Evolutionary conservation across 768 basidiomycete species (phyloP).

Genomic region (Boletales sp.): DNA sequence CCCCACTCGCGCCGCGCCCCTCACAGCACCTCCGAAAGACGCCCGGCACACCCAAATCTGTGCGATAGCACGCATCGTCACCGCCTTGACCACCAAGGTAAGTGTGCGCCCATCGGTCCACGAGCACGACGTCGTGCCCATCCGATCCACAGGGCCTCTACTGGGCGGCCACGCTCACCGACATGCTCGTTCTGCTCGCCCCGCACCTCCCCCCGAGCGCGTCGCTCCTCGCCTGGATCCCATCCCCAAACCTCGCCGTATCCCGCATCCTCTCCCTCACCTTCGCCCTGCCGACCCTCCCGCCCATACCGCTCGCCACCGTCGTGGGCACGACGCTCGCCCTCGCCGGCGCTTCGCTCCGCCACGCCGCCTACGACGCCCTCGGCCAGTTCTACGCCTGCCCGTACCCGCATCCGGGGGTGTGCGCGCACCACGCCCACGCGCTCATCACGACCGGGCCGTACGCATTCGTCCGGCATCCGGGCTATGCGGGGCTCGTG

Average conservation of each 20-base stretch:
- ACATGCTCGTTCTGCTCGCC: slow-evolving; percentile 4
- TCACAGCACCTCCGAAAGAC: slow-evolving; percentile 7
- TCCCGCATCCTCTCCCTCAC: neutral
- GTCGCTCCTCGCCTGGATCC: slow-evolving; percentile 1
- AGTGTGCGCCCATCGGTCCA: neutral
- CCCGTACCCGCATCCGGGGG: neutral
- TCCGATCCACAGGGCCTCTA: slow-evolving; percentile 11
- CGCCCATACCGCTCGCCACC: neutral
- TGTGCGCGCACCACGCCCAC: slow-evolving; percentile 7
- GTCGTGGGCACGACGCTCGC: slow-evolving; percentile 39
- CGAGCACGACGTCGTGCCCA: no score
- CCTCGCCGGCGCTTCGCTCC: slow-evolving; percentile 39
- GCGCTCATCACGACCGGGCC: slow-evolving; percentile 28
- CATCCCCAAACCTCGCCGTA: neutral
- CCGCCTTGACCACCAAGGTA: slow-evolving; percentile 14
- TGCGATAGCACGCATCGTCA: slow-evolving; percentile 7
- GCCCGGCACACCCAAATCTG: slow-evolving; percentile 15
- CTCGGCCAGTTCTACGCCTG: slow-evolving; percentile 25
- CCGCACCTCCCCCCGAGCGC: slow-evolving; percentile 1
- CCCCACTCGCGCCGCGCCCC: slow-evolving; percentile 13
- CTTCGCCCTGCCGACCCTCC: neutral
- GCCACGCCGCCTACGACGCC: slow-evolving; percentile 28
- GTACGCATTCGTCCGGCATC: slow-evolving; percentile 28
- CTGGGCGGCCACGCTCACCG: slow-evolving; percentile 12
- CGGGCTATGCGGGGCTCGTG: slow-evolving; percentile 33